Evolutionary conservation across 1,284 basidiomycete species (phyloP).

Genomic region (Psilocybe mexicana): DNA sequence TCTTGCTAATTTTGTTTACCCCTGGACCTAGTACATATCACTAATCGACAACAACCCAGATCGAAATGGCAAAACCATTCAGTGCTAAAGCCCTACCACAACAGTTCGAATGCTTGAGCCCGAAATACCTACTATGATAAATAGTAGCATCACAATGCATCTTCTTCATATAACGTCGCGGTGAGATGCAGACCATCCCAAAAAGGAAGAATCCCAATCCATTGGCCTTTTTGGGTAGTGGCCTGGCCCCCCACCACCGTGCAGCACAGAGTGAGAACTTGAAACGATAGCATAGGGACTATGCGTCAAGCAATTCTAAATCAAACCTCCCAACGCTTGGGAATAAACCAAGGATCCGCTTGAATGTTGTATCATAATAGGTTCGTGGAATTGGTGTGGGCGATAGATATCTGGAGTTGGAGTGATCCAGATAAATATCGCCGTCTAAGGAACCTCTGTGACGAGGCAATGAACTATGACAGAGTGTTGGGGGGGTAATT

Average conservation of each 20-base stretch:
- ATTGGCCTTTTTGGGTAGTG: too few species aligned
- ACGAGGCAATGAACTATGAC: not conserved
- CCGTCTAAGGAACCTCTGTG: not conserved
- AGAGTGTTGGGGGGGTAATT: not conserved
- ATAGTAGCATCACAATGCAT: too few species aligned
- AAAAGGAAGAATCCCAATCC: too few species aligned
- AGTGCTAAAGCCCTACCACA: too few species aligned
- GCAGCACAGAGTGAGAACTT: not conserved
- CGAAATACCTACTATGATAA: too few species aligned
- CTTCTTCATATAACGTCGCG: too few species aligned
- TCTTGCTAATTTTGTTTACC: too few species aligned
- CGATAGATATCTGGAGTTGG: slow-evolving; percentile 1
- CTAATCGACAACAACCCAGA: not conserved
- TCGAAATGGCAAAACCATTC: too few species aligned
- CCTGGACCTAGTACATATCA: not conserved
- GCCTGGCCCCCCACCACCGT: too few species aligned
- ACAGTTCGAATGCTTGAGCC: too few species aligned
- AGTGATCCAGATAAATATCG: not conserved
- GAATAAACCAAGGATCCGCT: slow-evolving; percentile 3
- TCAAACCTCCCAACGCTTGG: not conserved
- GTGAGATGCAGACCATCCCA: too few species aligned
- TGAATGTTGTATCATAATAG: slow-evolving; percentile 1
- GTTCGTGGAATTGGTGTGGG: not conserved
- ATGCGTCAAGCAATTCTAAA: not conserved
- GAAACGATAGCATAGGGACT: not conserved